These are phyloP conservation scores for Phytophthora boehmeriae DNA, from an alignment of 352 stramenopile species.

Conservation along the genomic window DNA sequence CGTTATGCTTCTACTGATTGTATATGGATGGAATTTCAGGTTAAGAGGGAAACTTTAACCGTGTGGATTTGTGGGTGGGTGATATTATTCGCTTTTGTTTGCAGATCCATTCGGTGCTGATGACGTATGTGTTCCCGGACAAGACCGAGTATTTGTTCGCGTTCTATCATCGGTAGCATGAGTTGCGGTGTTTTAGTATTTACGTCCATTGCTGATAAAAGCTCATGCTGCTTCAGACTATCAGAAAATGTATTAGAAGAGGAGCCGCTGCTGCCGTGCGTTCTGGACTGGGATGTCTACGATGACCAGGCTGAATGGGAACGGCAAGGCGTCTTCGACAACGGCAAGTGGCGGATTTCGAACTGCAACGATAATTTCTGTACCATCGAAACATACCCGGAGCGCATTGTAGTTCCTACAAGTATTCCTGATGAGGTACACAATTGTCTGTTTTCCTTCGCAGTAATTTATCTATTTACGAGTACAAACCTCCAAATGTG, in stretches of 20 bases:
- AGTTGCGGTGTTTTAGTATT: not conserved
- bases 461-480: too few species aligned
- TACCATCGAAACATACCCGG: constrained; percentile 93
- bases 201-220: not conserved
- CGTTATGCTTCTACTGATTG: not conserved
- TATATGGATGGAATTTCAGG: not conserved
- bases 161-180: constrained; percentile 71
- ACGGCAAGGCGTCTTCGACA: constrained; percentile 75
- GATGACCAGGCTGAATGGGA: constrained; percentile 68
- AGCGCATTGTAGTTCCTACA: constrained; percentile 92
- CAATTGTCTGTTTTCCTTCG: not conserved
- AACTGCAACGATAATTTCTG: constrained; percentile 73
- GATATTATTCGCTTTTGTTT: too few species aligned
- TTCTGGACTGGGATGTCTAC: constrained; percentile 76
- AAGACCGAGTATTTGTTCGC: constrained; percentile 87
- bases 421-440: constrained; percentile 83
- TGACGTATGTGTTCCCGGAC: constrained; percentile 83
- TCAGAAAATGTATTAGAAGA: constrained; percentile 51
- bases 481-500: not conserved
- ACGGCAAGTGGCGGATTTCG: constrained; percentile 66
- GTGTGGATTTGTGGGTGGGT: too few species aligned
- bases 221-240: constrained; percentile 35
- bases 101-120: constrained; percentile 80
- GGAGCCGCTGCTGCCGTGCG: constrained; percentile 55
- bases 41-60: too few species aligned